phyloP scores from a whole-genome alignment of 225 moss, liverwort and hornwort genomes.

The Neckera pumila region DNA sequence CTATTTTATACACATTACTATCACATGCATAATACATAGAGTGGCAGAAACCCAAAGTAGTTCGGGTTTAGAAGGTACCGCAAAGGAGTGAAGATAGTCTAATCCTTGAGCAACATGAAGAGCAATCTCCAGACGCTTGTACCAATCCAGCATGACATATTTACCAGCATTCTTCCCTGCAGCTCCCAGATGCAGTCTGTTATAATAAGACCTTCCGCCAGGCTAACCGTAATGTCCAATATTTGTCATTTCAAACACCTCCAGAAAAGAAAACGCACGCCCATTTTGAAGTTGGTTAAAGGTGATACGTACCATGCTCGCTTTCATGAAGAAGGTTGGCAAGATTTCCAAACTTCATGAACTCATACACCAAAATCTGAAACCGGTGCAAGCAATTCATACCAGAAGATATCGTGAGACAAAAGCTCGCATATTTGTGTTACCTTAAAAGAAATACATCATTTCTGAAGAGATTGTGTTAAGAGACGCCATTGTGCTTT shows the following conservation, averaged over 20 bases:
- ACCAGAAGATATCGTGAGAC: neutral
- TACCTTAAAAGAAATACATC: neutral
- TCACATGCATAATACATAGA: neutral
- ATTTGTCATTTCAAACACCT: neutral
- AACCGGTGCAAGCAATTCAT: neutral
- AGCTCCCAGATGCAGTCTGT: neutral
- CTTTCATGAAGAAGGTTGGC: constrained; percentile 22
- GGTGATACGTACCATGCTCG: neutral
- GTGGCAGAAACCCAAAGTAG: neutral
- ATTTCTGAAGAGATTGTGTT: neutral
- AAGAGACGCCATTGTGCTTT: neutral
- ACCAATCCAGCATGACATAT: constrained; percentile 41
- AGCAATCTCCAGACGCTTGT: constrained; percentile 55
- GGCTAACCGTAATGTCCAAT: neutral
- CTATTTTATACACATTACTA: neutral
- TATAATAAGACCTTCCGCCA: neutral
- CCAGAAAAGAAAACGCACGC: neutral
- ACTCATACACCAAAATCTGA: constrained; percentile 52
- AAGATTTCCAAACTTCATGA: constrained; percentile 45
- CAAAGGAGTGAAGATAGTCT: constrained; percentile 57
- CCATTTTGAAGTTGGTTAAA: neutral
- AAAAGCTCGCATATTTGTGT: neutral
- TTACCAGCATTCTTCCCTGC: constrained; percentile 32
- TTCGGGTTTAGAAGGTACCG: constrained; percentile 10
- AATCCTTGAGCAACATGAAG: constrained; percentile 53